phyloP scores from a whole-genome alignment of 1,284 basidiomycete genomes.

The Papiliotrema flavescens region DNA sequence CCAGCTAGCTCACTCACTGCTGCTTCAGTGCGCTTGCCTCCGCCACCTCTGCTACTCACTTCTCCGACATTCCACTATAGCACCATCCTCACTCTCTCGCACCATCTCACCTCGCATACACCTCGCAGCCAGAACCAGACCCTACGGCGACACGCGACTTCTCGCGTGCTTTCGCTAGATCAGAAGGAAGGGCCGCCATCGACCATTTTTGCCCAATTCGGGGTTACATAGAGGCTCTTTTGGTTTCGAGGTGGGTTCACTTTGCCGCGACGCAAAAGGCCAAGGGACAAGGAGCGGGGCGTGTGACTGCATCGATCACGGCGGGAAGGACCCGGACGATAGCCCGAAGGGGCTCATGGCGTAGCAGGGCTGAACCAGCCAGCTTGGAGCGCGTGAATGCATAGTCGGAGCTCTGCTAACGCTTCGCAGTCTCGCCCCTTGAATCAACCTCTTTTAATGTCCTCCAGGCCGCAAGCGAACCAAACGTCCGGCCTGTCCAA shows the following conservation, averaged over 20 bases:
- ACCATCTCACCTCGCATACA: no score
- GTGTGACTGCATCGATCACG: not conserved
- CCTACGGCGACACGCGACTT: no score
- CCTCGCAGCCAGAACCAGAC: no score
- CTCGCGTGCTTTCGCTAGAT: not conserved
- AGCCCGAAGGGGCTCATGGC: not conserved
- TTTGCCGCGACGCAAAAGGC: no score
- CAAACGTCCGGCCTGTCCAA: conserved; percentile 39
- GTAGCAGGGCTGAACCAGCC: not conserved
- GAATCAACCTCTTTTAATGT: conserved; percentile 20
- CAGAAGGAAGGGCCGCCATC: not conserved
- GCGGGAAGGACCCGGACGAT: not conserved
- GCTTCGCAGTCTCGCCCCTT: conserved; percentile 1
- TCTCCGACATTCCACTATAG: no score
- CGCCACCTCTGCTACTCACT: not conserved
- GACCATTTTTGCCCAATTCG: not conserved
- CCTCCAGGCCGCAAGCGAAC: conserved; percentile 28
- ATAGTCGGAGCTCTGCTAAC: not conserved
- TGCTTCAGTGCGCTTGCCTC: conserved; percentile 16
- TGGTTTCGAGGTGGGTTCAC: conserved; percentile 3
- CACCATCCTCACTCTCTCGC: no score
- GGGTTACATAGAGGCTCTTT: not conserved
- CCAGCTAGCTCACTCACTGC: no score
- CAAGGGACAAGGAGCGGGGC: no score
- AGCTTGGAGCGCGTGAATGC: not conserved